A percentile compares a stretch with the other conserved stretches of the same genome.
phyloP scores from a whole-genome alignment of 208 protist species.

The Crithidia acanthocephali region DNA sequence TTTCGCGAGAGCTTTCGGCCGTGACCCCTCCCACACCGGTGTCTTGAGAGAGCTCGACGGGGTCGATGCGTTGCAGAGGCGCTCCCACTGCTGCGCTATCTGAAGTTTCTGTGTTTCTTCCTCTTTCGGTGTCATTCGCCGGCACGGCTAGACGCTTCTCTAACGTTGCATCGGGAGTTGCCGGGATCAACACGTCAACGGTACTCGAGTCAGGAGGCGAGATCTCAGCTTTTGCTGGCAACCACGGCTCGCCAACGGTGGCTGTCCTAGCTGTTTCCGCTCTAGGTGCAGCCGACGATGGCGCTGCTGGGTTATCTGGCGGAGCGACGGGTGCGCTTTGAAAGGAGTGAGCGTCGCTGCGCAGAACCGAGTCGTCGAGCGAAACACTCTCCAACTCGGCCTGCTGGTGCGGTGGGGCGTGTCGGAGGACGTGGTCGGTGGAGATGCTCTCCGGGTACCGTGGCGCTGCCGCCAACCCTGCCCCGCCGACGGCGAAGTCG shows the following conservation, averaged over 20 bases:
- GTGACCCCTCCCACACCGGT: no score
- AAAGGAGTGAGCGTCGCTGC: conserved; percentile 13
- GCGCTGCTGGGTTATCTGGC: neutral
- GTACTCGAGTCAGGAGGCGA: no score
- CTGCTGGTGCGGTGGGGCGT: neutral
- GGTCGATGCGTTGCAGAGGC: no score
- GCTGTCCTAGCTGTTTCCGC: neutral
- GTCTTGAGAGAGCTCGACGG: no score
- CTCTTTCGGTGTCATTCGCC: no score
- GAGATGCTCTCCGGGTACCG: conserved; percentile 14
- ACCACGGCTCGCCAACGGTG: neutral
- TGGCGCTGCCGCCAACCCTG: neutral
- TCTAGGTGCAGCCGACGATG: neutral
- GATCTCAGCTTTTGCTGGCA: no score
- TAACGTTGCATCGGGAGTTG: no score
- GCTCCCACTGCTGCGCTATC: no score
- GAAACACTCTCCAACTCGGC: conserved; percentile 6
- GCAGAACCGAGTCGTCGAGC: conserved; percentile 18
- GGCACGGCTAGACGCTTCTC: no score
- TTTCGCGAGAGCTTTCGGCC: no score
- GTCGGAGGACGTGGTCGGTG: neutral
- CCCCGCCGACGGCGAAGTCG: neutral
- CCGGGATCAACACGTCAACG: no score
- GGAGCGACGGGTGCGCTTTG: neutral
- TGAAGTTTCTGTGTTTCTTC: no score